Base-by-base conservation (phyloP, 495 filamentous ascomycete species). In the Halenospora varia region DNA sequence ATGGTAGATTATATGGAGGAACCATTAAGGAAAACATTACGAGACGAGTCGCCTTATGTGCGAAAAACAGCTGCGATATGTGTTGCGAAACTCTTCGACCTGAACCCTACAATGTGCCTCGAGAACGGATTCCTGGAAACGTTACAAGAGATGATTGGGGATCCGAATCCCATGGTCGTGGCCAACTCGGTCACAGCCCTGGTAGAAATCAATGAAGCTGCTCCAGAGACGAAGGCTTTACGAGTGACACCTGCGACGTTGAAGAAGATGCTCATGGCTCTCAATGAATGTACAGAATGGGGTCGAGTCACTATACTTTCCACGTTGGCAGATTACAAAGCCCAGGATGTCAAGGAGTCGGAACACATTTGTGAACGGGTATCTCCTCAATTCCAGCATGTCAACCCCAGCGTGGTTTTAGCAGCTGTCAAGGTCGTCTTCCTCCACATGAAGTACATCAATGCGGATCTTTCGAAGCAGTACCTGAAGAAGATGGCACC, bases 1-100 rank as follows among this genome's bases (percentile, higher is more conserved):
- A 99, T 99, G 88, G 89, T 97, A 60, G 95, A 99, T 67, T 99
- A 99, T 70, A 97, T 97, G 94, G 94, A 99, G 73, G 94, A 97
- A 70, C 94, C 94, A 20, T 76, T 99, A 51, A 83, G 94, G 61
- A 99, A 99, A 73, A 99, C 94, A 17, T 78, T 99, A 59, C 85
- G 84, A 64, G 94, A 99, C 69, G 68, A 82, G 40, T 95, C 97
- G 68, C 91, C 94, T 2, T 99, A 99, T 70, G 94, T 99, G 20
- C 88, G 94, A 63, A 99, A 99, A 73, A 99, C 94, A 13, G 92
- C 94, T 1, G 90, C 92, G 17, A 96, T 96, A 68, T 93, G 89
- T 66, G 94, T 99, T 23, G 94, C 94, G 15, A 99, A 99, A 74
- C 78, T 97, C n/a, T 97, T 97, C 73, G 94, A 97, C 65, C 95